Evolutionary conservation across 441 rosid genomes (phyloP).

Genomic region (Adansonia rubrostipa): DNA sequence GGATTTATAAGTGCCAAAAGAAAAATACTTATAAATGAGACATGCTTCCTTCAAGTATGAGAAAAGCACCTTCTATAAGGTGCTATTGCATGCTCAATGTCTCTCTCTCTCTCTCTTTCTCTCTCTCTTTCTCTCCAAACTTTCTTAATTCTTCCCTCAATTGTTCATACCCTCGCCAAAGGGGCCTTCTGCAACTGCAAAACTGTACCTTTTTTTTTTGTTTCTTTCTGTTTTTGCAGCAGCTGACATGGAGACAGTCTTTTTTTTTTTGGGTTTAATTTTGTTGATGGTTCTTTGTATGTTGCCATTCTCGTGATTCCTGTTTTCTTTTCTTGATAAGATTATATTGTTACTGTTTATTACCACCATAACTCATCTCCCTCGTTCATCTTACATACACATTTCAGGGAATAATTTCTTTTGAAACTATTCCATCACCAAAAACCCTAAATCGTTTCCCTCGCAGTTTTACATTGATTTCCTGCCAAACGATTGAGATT

Average conservation of each 20-base stretch:
- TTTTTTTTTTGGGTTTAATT: slow-evolving; percentile 19
- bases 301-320: slow-evolving; percentile 60
- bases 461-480: no score
- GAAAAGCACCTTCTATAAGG: slow-evolving; percentile 31
- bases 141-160: slow-evolving; percentile 23
- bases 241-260: slow-evolving; percentile 57
- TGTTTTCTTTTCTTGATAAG: slow-evolving; percentile 37
- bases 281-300: slow-evolving; percentile 30
- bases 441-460: no score
- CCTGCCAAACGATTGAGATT: no score
- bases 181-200: slow-evolving; percentile 27
- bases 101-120: slow-evolving; percentile 12
- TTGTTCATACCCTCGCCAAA: slow-evolving; percentile 15
- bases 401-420: slow-evolving; percentile 42
- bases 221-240: slow-evolving; percentile 37
- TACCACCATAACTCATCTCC: slow-evolving; percentile 9
- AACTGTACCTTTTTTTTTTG: not conserved
- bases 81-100: slow-evolving; percentile 5
- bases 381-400: slow-evolving; percentile 39
- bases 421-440: not conserved
- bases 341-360: not conserved
- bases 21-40: slow-evolving; percentile 22
- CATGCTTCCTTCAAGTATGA: slow-evolving; percentile 15
- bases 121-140: slow-evolving; percentile 6
- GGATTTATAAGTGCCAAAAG: no score